Percentiles rank a stretch among this genome's conserved stretches.
Evolutionary conservation across 2,329 filamentous ascomycete genomes (phyloP).

Genomic region (Fusarium tupiense): DNA sequence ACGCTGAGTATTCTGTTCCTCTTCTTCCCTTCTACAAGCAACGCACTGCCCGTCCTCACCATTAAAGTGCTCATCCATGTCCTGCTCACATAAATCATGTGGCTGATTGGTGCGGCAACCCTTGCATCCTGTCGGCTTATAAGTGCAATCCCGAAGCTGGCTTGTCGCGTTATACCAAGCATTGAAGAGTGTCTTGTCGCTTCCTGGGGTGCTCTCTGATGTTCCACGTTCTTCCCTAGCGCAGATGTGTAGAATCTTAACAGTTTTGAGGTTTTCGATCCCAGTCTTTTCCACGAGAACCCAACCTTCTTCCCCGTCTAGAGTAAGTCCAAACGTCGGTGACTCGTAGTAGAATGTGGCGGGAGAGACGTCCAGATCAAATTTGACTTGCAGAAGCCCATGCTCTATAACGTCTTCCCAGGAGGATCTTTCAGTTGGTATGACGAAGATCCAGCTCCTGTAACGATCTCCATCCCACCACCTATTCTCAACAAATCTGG

Average conservation of each 20-base stretch:
- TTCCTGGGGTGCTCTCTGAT: background rate
- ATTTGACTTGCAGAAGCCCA: slow-evolving; percentile 10
- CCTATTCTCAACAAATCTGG: background rate
- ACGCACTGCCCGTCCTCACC: slow-evolving; percentile 28
- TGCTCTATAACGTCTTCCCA: slow-evolving; percentile 21
- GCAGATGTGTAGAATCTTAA: background rate
- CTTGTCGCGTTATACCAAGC: background rate
- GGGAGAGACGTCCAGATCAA: slow-evolving; percentile 17
- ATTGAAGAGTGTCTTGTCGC: background rate
- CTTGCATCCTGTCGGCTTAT: background rate
- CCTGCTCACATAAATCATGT: slow-evolving; percentile 8
- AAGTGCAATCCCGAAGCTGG: slow-evolving; percentile 9
- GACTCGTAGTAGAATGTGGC: background rate
- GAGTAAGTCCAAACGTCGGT: background rate
- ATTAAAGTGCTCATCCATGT: slow-evolving; percentile 23
- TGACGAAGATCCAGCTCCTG: slow-evolving; percentile 23
- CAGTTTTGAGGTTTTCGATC: background rate
- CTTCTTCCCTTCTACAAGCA: slow-evolving; percentile 11
- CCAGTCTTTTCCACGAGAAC: background rate
- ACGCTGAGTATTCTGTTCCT: background rate
- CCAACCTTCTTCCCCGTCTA: slow-evolving; percentile 9
- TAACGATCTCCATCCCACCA: background rate
- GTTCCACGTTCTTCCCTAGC: background rate
- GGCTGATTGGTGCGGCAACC: background rate
- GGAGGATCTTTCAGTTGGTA: slow-evolving; percentile 3